A percentile compares a stretch with the other conserved stretches of the same genome.
These are phyloP conservation scores for Leishmania tarentolae DNA, from an alignment of 208 protist genomes.

Conservation along the genomic window DNA sequence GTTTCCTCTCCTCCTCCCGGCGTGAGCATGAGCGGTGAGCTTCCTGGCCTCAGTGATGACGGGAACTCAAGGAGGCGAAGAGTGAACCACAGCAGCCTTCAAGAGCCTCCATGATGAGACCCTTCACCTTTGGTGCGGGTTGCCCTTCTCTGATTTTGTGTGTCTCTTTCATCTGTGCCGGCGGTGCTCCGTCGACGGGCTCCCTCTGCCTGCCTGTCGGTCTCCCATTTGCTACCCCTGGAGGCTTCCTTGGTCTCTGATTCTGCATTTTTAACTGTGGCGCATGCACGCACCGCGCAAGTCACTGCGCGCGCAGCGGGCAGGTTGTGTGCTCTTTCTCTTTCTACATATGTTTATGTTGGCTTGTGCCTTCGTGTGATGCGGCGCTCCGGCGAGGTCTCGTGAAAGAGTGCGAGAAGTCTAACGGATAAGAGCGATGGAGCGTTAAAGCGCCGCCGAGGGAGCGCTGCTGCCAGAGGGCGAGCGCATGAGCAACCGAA, in stretches of 20 bases:
- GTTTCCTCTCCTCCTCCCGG: background rate
- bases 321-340: background rate
- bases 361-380: background rate
- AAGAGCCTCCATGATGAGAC: background rate
- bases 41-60: background rate
- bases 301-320: background rate
- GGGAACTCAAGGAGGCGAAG: background rate
- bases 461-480: background rate
- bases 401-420: background rate
- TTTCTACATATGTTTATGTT: background rate
- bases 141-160: background rate
- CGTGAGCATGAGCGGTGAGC: background rate
- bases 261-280: background rate
- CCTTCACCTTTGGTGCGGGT: background rate
- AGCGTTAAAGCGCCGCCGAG: background rate
- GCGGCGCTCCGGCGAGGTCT: background rate
- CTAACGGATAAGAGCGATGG: background rate
- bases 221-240: background rate
- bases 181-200: background rate
- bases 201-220: background rate
- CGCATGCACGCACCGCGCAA: background rate
- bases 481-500: background rate
- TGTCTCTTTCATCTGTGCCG: background rate
- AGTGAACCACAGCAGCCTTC: background rate
- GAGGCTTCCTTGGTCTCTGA: background rate